A percentile compares a stretch with the other conserved stretches of the same genome.
Evolutionary conservation across 306 rosid species (phyloP).

Genomic region (Glycine latifolia): DNA sequence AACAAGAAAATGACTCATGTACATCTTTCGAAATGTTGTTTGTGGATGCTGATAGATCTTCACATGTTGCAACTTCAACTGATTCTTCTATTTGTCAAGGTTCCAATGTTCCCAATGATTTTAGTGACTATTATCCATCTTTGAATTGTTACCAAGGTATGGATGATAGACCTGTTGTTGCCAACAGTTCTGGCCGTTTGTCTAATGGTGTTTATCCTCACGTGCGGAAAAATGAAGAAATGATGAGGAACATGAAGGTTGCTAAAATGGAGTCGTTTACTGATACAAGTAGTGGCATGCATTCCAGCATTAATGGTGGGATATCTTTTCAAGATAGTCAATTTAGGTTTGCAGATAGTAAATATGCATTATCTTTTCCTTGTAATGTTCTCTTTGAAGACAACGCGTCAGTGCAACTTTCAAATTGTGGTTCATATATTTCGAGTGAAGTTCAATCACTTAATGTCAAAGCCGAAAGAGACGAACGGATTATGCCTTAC

Average conservation of each 20-base stretch:
- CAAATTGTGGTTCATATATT: constrained; percentile 51
- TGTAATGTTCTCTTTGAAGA: constrained; percentile 53
- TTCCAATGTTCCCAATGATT: constrained; percentile 57
- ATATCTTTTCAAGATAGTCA: constrained; percentile 52
- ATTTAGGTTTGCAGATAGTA: constrained; percentile 50
- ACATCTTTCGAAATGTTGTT: constrained; percentile 60
- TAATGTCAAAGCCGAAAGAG: constrained; percentile 6
- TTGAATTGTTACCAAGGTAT: constrained; percentile 47
- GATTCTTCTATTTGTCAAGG: constrained; percentile 69
- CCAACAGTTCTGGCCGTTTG: constrained; percentile 47
- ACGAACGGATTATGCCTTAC: neutral
- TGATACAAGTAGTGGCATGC: constrained; percentile 66
- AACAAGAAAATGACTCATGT: constrained; percentile 62
- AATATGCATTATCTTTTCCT: constrained; percentile 58
- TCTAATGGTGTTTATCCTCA: constrained; percentile 51
- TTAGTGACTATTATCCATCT: constrained; percentile 49
- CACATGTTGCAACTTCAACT: constrained; percentile 57
- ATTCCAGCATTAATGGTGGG: constrained; percentile 49
- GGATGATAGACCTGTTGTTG: constrained; percentile 44
- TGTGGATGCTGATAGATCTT: constrained; percentile 56
- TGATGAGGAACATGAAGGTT: constrained; percentile 49
- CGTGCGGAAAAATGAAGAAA: constrained; percentile 52
- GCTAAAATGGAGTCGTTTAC: constrained; percentile 58
- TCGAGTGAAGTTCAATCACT: constrained; percentile 40
- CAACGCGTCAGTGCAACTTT: constrained; percentile 41